These are phyloP conservation scores for Zizania latifolia DNA, from an alignment of 176 grass and related monocot species.

Conservation along the genomic window DNA sequence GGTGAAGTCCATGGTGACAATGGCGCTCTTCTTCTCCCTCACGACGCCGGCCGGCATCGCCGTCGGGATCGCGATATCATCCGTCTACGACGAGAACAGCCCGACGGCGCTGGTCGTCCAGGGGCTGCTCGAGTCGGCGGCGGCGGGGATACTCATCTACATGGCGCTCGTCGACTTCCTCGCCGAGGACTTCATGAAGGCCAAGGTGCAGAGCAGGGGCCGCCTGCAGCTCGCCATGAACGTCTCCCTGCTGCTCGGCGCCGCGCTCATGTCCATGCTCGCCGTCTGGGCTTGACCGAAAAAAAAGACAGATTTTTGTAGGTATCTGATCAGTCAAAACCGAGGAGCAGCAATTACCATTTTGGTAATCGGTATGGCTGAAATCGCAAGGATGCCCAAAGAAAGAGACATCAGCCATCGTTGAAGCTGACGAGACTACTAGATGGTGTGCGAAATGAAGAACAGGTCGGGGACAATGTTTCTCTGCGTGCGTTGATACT, in stretches of 20 bases:
- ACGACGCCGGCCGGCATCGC: conserved; percentile 56
- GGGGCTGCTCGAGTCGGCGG: conserved; percentile 46
- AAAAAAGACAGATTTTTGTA: too few species aligned
- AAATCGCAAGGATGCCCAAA: too few species aligned
- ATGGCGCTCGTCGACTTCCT: conserved; percentile 70
- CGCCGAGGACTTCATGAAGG: conserved; percentile 52
- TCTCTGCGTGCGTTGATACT: too few species aligned
- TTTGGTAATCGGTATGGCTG: too few species aligned
- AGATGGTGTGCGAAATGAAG: too few species aligned
- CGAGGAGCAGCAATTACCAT: too few species aligned
- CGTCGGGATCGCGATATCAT: conserved; percentile 59
- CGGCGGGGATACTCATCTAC: conserved; percentile 69
- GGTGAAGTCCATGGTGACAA: conserved; percentile 23
- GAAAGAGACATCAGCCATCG: too few species aligned
- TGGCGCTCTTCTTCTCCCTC: conserved; percentile 61
- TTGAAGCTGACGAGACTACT: too few species aligned
- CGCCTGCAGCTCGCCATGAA: conserved; percentile 40
- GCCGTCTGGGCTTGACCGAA: conserved; percentile 62
- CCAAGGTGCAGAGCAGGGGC: conserved; percentile 43
- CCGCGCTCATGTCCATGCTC: conserved; percentile 65
- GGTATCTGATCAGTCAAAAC: too few species aligned
- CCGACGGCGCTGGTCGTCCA: conserved; percentile 49
- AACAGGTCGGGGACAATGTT: too few species aligned
- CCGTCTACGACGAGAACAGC: conserved; percentile 62
- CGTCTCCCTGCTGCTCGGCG: conserved; percentile 42